A percentile compares a stretch with the other conserved stretches of the same genome.
These are phyloP conservation scores for Monsonia emarginata DNA, from an alignment of 441 rosid genomes.

Conservation along the genomic window DNA sequence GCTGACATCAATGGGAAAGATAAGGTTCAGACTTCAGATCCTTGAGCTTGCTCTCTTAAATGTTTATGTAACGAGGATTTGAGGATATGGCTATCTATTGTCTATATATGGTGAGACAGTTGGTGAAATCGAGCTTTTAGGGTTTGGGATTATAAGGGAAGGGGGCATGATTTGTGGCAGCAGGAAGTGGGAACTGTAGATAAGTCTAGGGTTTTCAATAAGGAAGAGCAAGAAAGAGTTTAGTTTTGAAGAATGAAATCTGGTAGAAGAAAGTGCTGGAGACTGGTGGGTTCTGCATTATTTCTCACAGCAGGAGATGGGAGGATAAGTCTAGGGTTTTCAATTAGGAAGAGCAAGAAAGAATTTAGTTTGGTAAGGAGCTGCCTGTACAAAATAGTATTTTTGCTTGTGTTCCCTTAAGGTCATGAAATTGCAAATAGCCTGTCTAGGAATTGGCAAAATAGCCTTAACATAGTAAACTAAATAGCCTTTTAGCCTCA, in stretches of 20 bases:
- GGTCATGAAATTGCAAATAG: not conserved
- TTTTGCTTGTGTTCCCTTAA: not conserved
- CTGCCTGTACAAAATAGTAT: not conserved
- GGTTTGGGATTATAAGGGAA: not conserved
- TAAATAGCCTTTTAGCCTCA: no score
- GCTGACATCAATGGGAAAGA: constrained; percentile 95
- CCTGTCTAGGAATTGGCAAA: not conserved
- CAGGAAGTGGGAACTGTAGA: not conserved
- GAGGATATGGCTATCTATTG: not conserved
- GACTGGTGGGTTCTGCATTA: no score
- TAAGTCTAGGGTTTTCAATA: not conserved
- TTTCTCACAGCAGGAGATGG: not conserved
- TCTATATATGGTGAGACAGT: not conserved
- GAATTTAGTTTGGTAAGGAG: not conserved
- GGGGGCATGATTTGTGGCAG: not conserved
- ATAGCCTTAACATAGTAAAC: not conserved
- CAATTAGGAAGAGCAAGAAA: not conserved
- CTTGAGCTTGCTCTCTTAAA: constrained; percentile 3
- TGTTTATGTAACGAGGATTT: not conserved
- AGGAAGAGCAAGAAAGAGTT: no score
- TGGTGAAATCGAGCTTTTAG: not conserved
- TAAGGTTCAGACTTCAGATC: constrained; percentile 55
- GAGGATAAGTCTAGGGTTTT: not conserved
- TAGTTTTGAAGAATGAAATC: not conserved
- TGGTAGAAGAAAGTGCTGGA: not conserved